Evolutionary conservation across 2,329 filamentous ascomycete species (phyloP), one percentile per base, ranked within the genome.

Genomic region (Exophiala bonariae): DNA sequence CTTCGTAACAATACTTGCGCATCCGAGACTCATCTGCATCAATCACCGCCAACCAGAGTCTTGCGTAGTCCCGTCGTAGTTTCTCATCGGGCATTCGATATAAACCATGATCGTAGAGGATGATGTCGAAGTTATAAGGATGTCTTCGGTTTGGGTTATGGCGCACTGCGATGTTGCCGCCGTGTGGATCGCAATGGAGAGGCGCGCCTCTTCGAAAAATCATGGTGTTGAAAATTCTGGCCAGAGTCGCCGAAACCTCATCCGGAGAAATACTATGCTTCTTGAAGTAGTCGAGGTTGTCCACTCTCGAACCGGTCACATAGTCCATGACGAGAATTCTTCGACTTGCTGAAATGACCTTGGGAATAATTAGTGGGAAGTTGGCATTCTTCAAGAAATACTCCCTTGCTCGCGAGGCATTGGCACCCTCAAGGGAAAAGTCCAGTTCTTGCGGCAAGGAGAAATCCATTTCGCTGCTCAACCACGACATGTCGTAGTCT

Each of bases 211-310:
- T 81, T 39, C 92, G 91, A 58, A 99, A 99, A 58, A 99, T 96
- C 93, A 99, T 99, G 66, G 97, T 91, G 74, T 99, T 99, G 78
- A 99, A 99, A 49, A 99, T 89, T 49, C 85, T 83, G 0, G 93
- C 86, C 3, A 99, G 76, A 0, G 90, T 87, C 1, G 92, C 91
- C 0, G 91, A 95, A 4, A 99, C 93, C 68, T 97, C 92, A 63
- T 97, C 93, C 16, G 93, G 83, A 67, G 95, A 89, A 63, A 99
- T 99, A 48, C 82, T 80, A 64, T 95, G 87, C 5, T 78, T 74
- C 66, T 97, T 93, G 3, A 99, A 76, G 63, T 87, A 97, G 13
- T 81, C 82, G 1, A 97, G 79, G 63, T 99, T 92, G 65, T 99
- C 93, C 2, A 90, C 86, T 16, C 93, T 85, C 58, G 82, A 82